Evolutionary conservation across 805 yeast species (phyloP).

Genomic region (Starmerella sirachaensis): DNA sequence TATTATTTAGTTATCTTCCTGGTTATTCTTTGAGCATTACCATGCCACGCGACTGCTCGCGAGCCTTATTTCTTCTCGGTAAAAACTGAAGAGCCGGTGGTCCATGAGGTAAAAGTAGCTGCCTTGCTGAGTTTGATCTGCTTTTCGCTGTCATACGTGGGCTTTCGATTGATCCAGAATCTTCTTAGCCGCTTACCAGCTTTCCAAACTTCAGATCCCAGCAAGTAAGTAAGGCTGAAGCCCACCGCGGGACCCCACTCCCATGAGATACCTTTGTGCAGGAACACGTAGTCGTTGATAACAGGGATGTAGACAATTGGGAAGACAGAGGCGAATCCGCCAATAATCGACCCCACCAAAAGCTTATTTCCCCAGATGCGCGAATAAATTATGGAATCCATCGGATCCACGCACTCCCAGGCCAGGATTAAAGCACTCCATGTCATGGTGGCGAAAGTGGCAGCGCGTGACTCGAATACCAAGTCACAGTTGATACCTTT

Average conservation of each 20-base stretch:
- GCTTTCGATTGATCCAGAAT: background rate
- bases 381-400: constrained; percentile 40
- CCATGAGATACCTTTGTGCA: constrained; percentile 56
- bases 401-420: constrained; percentile 70
- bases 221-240: constrained; percentile 47
- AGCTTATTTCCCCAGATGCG: constrained; percentile 67
- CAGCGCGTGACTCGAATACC: constrained; percentile 66
- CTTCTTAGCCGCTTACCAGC: constrained; percentile 39
- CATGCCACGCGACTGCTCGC: too few relatives aligned
- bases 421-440: constrained; percentile 76
- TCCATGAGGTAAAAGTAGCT: constrained; percentile 1
- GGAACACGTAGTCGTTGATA: constrained; percentile 64
- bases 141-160: background rate
- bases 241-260: constrained; percentile 68
- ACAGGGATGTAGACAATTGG: constrained; percentile 82
- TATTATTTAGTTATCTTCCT: too few relatives aligned
- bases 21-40: too few relatives aligned
- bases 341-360: constrained; percentile 66
- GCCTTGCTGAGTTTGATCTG: background rate
- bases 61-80: background rate
- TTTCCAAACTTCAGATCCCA: constrained; percentile 57
- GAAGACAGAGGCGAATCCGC: constrained; percentile 60
- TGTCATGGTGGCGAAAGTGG: constrained; percentile 69
- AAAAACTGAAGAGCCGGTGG: background rate
- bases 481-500: constrained; percentile 39